These are phyloP conservation scores for Tephrocybe sp. DNA, from an alignment of 768 basidiomycete species.

Conservation along the genomic window DNA sequence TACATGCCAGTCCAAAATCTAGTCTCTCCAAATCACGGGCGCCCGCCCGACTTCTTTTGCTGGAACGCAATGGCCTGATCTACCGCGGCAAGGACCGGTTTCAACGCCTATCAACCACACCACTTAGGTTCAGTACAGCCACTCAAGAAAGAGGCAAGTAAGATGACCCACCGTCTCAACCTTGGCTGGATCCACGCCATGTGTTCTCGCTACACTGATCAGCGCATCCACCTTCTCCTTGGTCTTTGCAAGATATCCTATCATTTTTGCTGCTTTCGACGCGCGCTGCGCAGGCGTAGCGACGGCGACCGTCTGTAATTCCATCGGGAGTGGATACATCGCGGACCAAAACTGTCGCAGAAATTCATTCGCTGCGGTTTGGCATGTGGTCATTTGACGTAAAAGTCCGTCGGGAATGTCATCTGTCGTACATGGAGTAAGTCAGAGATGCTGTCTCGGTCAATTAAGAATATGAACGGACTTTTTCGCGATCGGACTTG, in stretches of 20 bases:
- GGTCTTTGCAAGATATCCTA: constrained; percentile 73
- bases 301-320: constrained; percentile 44
- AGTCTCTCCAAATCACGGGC: constrained; percentile 15
- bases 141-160: not conserved
- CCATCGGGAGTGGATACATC: constrained; percentile 71
- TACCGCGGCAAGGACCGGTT: constrained; percentile 69
- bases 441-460: not conserved
- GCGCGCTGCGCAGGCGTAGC: constrained; percentile 68
- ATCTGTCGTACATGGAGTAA: constrained; percentile 38
- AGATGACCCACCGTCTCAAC: constrained; percentile 59
- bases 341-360: constrained; percentile 94
- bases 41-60: constrained; percentile 28
- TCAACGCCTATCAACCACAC: constrained; percentile 56
- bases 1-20: no score
- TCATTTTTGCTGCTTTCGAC: constrained; percentile 86
- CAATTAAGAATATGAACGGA: constrained; percentile 6
- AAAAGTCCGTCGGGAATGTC: constrained; percentile 79
- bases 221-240: constrained; percentile 80
- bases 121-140: not conserved
- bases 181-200: constrained; percentile 58
- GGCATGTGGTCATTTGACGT: constrained; percentile 83
- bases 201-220: constrained; percentile 55
- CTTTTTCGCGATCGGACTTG: constrained; percentile 67
- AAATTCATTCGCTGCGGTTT: constrained; percentile 94
- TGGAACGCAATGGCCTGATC: constrained; percentile 67